phyloP scores from a whole-genome alignment of 306 rosid species.

The Alnus rubra region DNA sequence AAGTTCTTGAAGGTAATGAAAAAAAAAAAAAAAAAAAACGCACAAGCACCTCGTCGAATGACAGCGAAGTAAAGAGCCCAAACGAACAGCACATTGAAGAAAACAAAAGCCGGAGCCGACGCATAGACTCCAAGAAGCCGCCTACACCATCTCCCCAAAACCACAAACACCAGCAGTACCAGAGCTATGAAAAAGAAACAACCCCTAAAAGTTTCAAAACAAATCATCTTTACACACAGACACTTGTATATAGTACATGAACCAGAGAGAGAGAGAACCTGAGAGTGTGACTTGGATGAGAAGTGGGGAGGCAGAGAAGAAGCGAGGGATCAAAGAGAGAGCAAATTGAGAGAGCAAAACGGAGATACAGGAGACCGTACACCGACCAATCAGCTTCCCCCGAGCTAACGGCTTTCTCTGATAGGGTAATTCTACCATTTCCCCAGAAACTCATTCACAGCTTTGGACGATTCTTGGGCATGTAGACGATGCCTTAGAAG shows the following conservation, averaged over 20 bases:
- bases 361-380: constrained; percentile 26
- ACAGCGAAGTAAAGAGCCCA: constrained; percentile 42
- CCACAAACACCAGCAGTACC: constrained; percentile 34
- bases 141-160: constrained; percentile 36
- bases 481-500: not conserved
- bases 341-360: constrained; percentile 35
- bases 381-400: constrained; percentile 29
- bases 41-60: constrained; percentile 42
- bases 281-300: constrained; percentile 43
- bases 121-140: constrained; percentile 36
- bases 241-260: not conserved
- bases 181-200: constrained; percentile 24
- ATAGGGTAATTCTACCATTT: constrained; percentile 16
- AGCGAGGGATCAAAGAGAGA: constrained; percentile 40
- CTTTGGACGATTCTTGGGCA: not conserved
- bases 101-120: constrained; percentile 50
- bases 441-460: not conserved
- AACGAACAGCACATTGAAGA: constrained; percentile 43
- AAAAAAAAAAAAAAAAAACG: not conserved
- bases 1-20: not conserved
- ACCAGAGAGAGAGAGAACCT: constrained; percentile 29
- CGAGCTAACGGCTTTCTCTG: constrained; percentile 13
- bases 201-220: not conserved
- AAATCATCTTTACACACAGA: not conserved
- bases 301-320: constrained; percentile 30